phyloP scores from a whole-genome alignment of 2,329 filamentous ascomycete species.

The Fusarium sp. region DNA sequence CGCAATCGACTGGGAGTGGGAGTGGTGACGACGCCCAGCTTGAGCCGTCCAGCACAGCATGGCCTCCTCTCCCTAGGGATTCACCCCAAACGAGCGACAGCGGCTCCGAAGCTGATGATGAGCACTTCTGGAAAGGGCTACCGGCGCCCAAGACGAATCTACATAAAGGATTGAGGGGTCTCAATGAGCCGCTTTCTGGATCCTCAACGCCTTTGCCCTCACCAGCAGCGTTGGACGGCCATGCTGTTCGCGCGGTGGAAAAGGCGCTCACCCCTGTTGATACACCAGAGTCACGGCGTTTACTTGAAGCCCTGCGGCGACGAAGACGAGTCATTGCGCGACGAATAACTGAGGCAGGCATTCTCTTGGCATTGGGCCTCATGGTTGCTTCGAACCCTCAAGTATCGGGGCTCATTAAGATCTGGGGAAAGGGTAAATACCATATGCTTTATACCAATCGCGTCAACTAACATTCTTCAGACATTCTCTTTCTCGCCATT shows the following conservation, averaged over 20 bases:
- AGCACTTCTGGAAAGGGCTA: slow-evolving; percentile 84
- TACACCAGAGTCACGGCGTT: slow-evolving; percentile 27
- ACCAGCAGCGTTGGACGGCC: slow-evolving; percentile 56
- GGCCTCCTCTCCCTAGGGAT: slow-evolving; percentile 55
- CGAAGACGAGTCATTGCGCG: slow-evolving; percentile 61
- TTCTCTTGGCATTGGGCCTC: slow-evolving; percentile 59
- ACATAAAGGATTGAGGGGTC: slow-evolving; percentile 78
- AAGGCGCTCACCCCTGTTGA: slow-evolving; percentile 31
- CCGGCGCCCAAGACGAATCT: slow-evolving; percentile 77
- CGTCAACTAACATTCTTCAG: slow-evolving; percentile 45
- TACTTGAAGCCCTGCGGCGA: slow-evolving; percentile 49
- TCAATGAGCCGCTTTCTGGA: slow-evolving; percentile 62
- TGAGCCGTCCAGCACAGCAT: slow-evolving; percentile 39
- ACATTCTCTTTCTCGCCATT: slow-evolving; percentile 52
- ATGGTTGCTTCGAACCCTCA: slow-evolving; percentile 58
- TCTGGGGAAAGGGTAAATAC: slow-evolving; percentile 59
- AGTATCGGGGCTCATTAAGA: slow-evolving; percentile 55
- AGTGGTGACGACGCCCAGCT: slow-evolving; percentile 33
- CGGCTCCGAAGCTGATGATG: slow-evolving; percentile 94
- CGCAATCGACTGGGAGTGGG: slow-evolving; percentile 27
- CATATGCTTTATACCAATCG: not conserved
- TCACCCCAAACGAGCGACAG: slow-evolving; percentile 79
- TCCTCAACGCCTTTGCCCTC: slow-evolving; percentile 64
- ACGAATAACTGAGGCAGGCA: slow-evolving; percentile 60
- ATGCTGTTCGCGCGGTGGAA: slow-evolving; percentile 41